These are phyloP conservation scores for Cryphonectria carpinicola DNA, from an alignment of 2,329 filamentous ascomycete genomes.

Conservation along the genomic window DNA sequence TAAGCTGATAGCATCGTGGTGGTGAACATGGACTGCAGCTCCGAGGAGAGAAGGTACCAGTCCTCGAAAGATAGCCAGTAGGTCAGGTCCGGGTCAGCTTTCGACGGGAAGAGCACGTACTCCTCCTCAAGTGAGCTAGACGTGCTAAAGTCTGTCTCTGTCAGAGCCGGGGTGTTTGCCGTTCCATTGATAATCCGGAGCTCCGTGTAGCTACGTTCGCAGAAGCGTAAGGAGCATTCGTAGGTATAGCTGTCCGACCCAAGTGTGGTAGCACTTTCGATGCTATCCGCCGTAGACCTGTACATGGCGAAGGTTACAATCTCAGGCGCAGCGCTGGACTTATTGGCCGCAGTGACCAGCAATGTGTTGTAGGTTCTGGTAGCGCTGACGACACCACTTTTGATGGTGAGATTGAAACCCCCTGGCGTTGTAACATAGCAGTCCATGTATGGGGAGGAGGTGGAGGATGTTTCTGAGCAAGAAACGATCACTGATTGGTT, in stretches of 20 bases:
- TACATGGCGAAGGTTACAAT: not conserved
- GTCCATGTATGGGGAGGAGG: not conserved
- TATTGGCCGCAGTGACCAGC: not conserved
- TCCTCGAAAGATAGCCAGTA: not conserved
- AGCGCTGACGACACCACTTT: not conserved
- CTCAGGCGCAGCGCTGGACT: not conserved
- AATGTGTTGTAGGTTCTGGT: not conserved
- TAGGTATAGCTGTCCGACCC: slow-evolving; percentile 7
- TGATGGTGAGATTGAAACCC: not conserved
- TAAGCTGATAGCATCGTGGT: not conserved
- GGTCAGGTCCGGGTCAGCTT: not conserved
- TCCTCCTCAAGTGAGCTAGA: not conserved
- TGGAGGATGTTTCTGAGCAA: not conserved
- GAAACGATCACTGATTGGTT: not conserved
- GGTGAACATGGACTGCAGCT: not conserved
- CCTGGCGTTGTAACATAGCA: not conserved
- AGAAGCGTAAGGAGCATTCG: slow-evolving; percentile 13
- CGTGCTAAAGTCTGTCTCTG: not conserved
- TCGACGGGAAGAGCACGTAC: not conserved
- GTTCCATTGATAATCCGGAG: not conserved
- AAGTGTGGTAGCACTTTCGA: not conserved
- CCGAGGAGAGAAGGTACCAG: not conserved
- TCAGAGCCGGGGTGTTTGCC: not conserved
- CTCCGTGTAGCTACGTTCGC: slow-evolving; percentile 7
- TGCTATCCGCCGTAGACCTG: not conserved